Percentiles rank a stretch among this genome's conserved stretches.
Evolutionary conservation across 2,329 filamentous ascomycete genomes (phyloP).

Genomic region (Penicillium sp.): DNA sequence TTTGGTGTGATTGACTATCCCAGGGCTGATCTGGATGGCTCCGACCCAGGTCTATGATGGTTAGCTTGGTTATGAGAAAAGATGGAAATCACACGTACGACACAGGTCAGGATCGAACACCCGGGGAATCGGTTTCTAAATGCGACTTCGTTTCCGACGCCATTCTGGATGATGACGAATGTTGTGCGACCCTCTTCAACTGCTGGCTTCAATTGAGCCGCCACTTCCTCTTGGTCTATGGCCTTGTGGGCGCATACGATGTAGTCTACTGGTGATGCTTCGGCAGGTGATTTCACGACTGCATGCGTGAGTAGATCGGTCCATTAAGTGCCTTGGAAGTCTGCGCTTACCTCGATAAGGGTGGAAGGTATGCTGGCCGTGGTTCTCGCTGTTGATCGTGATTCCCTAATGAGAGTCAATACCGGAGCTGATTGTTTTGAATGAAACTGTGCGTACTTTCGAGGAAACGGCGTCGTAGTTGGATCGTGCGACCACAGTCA

Average conservation of each 20-base stretch:
- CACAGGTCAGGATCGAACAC: slow-evolving; percentile 38
- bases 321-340: not conserved
- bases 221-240: slow-evolving; percentile 42
- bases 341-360: slow-evolving; percentile 35
- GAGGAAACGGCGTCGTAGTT: slow-evolving; percentile 46
- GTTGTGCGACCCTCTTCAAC: slow-evolving; percentile 39
- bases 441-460: slow-evolving; percentile 28
- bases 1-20: slow-evolving; percentile 51
- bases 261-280: slow-evolving; percentile 35
- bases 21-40: slow-evolving; percentile 52
- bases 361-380: slow-evolving; percentile 39
- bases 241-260: slow-evolving; percentile 44
- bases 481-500: slow-evolving; percentile 48
- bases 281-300: slow-evolving; percentile 43
- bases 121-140: slow-evolving; percentile 35
- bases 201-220: slow-evolving; percentile 34
- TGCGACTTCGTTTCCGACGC: slow-evolving; percentile 44
- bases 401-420: slow-evolving; percentile 35
- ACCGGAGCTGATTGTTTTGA: not conserved
- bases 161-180: slow-evolving; percentile 44
- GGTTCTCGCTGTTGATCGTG: slow-evolving; percentile 43
- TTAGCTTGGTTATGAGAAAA: not conserved
- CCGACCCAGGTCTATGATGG: slow-evolving; percentile 46
- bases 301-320: not conserved
- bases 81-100: slow-evolving; percentile 37